Evolutionary conservation across 2,329 filamentous ascomycete species (phyloP), one percentile per base, ranked within the genome.

Genomic region (Epichloe hybrida): DNA sequence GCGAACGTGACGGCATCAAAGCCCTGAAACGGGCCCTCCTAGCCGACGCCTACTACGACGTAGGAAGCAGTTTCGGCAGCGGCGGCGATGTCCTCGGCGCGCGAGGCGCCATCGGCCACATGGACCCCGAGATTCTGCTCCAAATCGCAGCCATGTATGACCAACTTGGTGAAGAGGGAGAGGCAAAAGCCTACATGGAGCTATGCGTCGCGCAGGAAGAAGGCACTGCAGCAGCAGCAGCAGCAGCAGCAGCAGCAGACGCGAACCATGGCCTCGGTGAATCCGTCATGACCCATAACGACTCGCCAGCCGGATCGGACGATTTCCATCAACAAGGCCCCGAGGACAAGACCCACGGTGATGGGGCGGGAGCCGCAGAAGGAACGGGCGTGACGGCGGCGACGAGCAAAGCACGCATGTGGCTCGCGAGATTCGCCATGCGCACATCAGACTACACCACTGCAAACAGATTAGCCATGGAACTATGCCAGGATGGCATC

Each of bases 141-240:
- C 87, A 95, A 61, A 95, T 98, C 57, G 93, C 91, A 0, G 73
- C 77, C 21, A 84, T 97, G 69, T 95, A 96, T 64, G 90, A 97
- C 65, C 77, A 83, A 45, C 73, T 94, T 1, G 80, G 80, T 11
- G 82, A 93, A 45, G 78, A 83, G 58, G 82, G 84, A 2, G 87
- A 96, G 63, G 86, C 89, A 5, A 87, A 87, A 35, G 81, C 84
- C 0, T 98, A 95, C 66, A 97, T 98, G 93, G 91, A 97, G 66
- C 78, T 97, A 52, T 94, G 88, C 39, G 76, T 98, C 15, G 87
- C 89, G 15, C 93, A 97, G 63, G 93, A 98, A 65, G 86, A 90
- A 44, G 90, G 89, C 0, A 75, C 68, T 1, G 68, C 64, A 3
- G 70, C 74, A 3, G 41, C 17, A 12, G n/a, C n/a, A n/a, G n/a